Evolutionary conservation across 352 stramenopile genomes (phyloP).

Genomic region (Pythium rhizo-oryzae): DNA sequence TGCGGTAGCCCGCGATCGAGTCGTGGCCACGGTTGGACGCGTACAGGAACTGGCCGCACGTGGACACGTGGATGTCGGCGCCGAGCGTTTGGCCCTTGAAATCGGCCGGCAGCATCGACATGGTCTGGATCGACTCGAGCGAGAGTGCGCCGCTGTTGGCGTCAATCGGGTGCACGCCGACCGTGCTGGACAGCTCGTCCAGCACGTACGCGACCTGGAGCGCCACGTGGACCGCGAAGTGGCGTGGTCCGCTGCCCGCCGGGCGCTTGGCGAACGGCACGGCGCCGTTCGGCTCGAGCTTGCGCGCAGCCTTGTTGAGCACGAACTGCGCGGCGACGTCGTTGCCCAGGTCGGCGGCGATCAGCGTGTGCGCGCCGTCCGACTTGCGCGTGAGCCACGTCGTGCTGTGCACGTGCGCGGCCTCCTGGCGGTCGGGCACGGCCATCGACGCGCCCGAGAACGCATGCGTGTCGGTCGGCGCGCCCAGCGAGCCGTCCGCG

Average conservation of each 20-base stretch:
- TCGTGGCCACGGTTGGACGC: slow-evolving; percentile 53
- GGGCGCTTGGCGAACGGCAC: slow-evolving; percentile 47
- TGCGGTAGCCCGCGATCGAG: slow-evolving; percentile 38
- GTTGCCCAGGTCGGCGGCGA: slow-evolving; percentile 71
- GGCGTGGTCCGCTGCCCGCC: slow-evolving; percentile 61
- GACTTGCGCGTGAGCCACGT: slow-evolving; percentile 41
- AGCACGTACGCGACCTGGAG: slow-evolving; percentile 67
- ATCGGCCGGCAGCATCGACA: slow-evolving; percentile 61
- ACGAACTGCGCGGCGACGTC: slow-evolving; percentile 68
- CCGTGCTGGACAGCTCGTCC: slow-evolving; percentile 63
- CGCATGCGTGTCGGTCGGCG: slow-evolving; percentile 43
- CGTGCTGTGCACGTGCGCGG: slow-evolving; percentile 75
- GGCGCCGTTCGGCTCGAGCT: slow-evolving; percentile 38
- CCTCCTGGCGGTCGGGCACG: slow-evolving; percentile 68
- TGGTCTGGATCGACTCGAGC: slow-evolving; percentile 48
- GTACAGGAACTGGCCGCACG: slow-evolving; percentile 44
- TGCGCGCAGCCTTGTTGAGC: slow-evolving; percentile 43
- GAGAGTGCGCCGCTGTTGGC: slow-evolving; percentile 44
- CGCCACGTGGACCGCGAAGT: slow-evolving; percentile 69
- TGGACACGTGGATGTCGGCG: slow-evolving; percentile 38
- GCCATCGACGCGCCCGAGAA: slow-evolving; percentile 51
- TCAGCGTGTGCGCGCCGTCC: slow-evolving; percentile 35
- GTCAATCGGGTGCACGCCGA: slow-evolving; percentile 67
- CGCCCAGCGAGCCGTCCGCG: slow-evolving; percentile 51
- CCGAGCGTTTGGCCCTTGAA: slow-evolving; percentile 44